These are phyloP conservation scores for Magnolia changhungtana DNA, from an alignment of 164 flowering plant species.

Conservation along the genomic window DNA sequence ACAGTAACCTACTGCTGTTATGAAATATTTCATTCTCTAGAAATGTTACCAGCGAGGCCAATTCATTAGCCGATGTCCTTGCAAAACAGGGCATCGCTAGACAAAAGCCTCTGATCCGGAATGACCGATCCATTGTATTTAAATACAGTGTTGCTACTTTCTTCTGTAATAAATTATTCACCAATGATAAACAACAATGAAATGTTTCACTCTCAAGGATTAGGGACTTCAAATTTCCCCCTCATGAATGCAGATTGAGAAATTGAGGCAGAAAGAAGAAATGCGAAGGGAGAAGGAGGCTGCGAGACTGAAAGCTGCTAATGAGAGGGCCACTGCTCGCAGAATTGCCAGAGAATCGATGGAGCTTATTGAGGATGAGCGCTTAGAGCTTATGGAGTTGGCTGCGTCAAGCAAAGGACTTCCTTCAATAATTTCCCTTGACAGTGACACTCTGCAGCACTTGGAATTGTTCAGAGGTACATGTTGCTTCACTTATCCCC, in stretches of 20 bases:
- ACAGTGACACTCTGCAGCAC: slow-evolving; percentile 66
- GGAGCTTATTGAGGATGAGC: slow-evolving; percentile 93
- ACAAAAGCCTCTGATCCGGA: too few relatives aligned
- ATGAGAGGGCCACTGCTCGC: slow-evolving; percentile 84
- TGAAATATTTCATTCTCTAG: neutral
- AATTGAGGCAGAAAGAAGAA: slow-evolving; percentile 82
- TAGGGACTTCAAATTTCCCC: neutral
- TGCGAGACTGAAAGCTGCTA: slow-evolving; percentile 79
- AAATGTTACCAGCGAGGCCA: neutral
- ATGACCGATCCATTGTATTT: too few relatives aligned
- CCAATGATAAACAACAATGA: neutral
- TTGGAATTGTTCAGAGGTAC: slow-evolving; percentile 72
- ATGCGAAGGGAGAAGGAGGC: slow-evolving; percentile 78
- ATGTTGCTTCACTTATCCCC: neutral
- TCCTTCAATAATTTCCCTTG: slow-evolving; percentile 67
- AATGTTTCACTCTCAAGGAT: neutral
- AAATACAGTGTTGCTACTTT: neutral
- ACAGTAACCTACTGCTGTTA: neutral
- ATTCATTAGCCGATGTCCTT: neutral
- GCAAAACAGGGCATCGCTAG: neutral
- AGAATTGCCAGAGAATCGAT: slow-evolving; percentile 85
- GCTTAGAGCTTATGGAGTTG: slow-evolving; percentile 89
- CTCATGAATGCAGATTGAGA: slow-evolving; percentile 63
- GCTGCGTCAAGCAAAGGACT: slow-evolving; percentile 68
- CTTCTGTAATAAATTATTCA: neutral